A percentile compares a stretch with the other conserved stretches of the same genome.
Evolutionary conservation across 352 stramenopile genomes (phyloP).

Genomic region (Phytopythium cucurbitacearum): DNA sequence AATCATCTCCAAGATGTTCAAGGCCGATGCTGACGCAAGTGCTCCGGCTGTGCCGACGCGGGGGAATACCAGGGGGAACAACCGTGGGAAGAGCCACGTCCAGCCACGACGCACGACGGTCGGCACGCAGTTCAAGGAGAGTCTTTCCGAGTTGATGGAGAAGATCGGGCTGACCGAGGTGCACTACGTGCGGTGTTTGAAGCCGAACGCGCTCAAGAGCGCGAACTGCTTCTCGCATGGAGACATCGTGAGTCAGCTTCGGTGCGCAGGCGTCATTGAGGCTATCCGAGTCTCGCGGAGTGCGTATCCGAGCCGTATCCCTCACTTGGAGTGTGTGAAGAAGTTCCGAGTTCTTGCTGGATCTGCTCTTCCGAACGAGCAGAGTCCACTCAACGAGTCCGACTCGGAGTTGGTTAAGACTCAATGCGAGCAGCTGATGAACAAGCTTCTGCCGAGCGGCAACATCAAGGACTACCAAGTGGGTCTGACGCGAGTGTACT

Average conservation of each 20-base stretch:
- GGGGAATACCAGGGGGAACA: conserved; percentile 16
- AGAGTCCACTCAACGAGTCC: conserved; percentile 29
- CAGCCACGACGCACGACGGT: conserved; percentile 71
- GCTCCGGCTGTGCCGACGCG: conserved; percentile 7
- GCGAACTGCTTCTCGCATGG: conserved; percentile 61
- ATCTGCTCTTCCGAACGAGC: conserved; percentile 17
- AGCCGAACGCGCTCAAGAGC: conserved; percentile 78
- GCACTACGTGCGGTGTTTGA: conserved; percentile 85
- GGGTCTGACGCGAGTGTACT: conserved; percentile 82
- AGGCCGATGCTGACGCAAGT: conserved; percentile 37
- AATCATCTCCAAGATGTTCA: conserved; percentile 74
- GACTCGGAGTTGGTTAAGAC: conserved; percentile 48
- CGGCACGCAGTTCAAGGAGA: conserved; percentile 85
- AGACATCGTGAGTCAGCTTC: conserved; percentile 80
- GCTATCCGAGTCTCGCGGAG: conserved; percentile 85
- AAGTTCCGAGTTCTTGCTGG: conserved; percentile 65
- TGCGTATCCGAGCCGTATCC: conserved; percentile 77
- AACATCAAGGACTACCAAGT: conserved; percentile 87
- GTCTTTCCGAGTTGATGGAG: conserved; percentile 77
- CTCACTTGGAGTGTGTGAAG: conserved; percentile 74
- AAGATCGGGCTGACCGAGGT: conserved; percentile 85
- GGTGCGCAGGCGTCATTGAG: conserved; percentile 83
- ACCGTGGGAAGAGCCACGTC: conserved; percentile 34
- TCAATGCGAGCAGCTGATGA: conserved; percentile 68
- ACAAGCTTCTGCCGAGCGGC: conserved; percentile 51